phyloP scores from a whole-genome alignment of 2,329 filamentous ascomycete genomes.

The Nigrograna mackinnonii region DNA sequence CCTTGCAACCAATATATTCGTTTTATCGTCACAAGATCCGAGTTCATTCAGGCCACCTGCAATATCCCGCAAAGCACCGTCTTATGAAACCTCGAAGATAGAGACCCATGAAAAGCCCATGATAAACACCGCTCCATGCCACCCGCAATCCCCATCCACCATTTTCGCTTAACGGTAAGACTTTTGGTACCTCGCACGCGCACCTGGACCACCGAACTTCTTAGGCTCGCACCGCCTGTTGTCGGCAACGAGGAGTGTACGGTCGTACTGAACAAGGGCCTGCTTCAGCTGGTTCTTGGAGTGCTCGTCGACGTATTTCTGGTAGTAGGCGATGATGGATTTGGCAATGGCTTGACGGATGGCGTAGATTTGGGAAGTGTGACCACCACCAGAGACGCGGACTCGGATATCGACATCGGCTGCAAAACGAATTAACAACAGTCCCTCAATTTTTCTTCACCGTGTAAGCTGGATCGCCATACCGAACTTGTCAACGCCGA shows the following conservation, averaged over 20 bases:
- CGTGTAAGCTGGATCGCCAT: slow-evolving; percentile 16
- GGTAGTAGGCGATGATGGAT: slow-evolving; percentile 96
- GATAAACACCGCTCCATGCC: slow-evolving; percentile 41
- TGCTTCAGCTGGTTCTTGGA: slow-evolving; percentile 99
- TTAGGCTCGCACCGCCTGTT: slow-evolving; percentile 99
- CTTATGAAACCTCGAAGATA: slow-evolving; percentile 27
- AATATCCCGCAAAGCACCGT: slow-evolving; percentile 26
- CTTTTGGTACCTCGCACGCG: slow-evolving; percentile 97
- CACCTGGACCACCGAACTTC: slow-evolving; percentile 95
- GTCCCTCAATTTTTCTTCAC: background rate
- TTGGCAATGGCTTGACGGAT: slow-evolving; percentile 99
- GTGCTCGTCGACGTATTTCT: slow-evolving; percentile 99
- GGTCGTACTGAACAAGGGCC: slow-evolving; percentile 92
- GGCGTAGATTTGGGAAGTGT: slow-evolving; percentile 96
- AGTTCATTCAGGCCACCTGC: slow-evolving; percentile 27
- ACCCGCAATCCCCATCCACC: slow-evolving; percentile 5
- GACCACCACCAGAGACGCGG: slow-evolving; percentile 94
- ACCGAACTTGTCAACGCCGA: slow-evolving; percentile 95
- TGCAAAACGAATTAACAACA: slow-evolving; percentile 18
- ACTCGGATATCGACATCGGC: slow-evolving; percentile 95
- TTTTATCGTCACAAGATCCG: slow-evolving; percentile 43
- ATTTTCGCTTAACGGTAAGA: slow-evolving; percentile 83
- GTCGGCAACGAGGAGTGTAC: slow-evolving; percentile 96
- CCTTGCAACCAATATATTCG: slow-evolving; percentile 43
- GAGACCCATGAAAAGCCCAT: slow-evolving; percentile 40